Evolutionary conservation across 371 early-diverging fungal genomes (phyloP).

Genomic region (Rhizopus stolonifer): DNA sequence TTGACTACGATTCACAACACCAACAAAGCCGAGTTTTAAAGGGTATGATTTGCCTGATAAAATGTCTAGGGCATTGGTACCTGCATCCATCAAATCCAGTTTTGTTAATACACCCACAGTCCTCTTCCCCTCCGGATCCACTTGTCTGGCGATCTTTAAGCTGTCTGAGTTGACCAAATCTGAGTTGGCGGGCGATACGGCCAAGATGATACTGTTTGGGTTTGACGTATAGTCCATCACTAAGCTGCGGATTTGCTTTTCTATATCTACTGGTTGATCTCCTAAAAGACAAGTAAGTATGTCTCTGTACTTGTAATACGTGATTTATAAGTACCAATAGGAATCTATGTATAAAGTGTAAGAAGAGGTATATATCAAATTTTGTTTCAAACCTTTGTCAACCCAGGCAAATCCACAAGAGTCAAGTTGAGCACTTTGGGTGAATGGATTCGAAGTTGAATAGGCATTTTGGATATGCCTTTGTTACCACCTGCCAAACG

Average conservation of each 20-base stretch:
- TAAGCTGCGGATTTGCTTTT: constrained; percentile 82
- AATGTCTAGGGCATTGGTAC: constrained; percentile 88
- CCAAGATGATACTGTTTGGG: constrained; percentile 90
- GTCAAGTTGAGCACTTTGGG: constrained; percentile 89
- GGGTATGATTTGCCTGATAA: constrained; percentile 82
- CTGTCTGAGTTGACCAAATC: constrained; percentile 95
- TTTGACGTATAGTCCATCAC: constrained; percentile 85
- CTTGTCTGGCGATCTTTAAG: constrained; percentile 88
- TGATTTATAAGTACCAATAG: constrained; percentile 33
- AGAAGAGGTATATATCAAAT: background rate
- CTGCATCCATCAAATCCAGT: constrained; percentile 94
- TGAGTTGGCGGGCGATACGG: constrained; percentile 91
- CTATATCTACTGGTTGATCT: constrained; percentile 89
- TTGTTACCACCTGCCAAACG: constrained; percentile 87
- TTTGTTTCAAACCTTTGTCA: constrained; percentile 71
- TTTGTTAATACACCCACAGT: constrained; percentile 95
- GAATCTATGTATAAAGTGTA: constrained; percentile 27
- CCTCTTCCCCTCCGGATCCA: constrained; percentile 85
- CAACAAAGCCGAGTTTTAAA: constrained; percentile 88
- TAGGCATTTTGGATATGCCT: constrained; percentile 83
- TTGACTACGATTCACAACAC: constrained; percentile 89
- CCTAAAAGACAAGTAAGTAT: constrained; percentile 41
- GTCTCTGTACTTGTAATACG: background rate
- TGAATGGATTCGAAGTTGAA: constrained; percentile 86
- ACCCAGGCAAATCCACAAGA: constrained; percentile 92